Evolutionary conservation across 352 stramenopile species (phyloP).

Genomic region (Thalassiosira gravida): DNA sequence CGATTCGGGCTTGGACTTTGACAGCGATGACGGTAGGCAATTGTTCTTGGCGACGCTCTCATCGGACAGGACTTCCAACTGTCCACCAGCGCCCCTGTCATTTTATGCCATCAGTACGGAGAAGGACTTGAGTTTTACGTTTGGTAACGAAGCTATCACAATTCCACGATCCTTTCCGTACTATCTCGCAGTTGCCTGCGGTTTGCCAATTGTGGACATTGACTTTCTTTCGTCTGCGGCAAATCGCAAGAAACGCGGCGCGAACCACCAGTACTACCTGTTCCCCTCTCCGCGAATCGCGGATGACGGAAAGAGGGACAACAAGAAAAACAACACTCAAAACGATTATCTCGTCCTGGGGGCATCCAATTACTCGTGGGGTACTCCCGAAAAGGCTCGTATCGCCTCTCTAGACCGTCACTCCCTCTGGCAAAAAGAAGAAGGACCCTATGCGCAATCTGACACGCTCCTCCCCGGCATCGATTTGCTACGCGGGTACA

Average conservation of each 20-base stretch:
- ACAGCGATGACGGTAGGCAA: slow-evolving; percentile 32
- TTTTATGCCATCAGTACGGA: slow-evolving; percentile 48
- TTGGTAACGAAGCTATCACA: slow-evolving; percentile 45
- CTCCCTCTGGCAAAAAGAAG: slow-evolving; percentile 26
- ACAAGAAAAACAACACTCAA: slow-evolving; percentile 8
- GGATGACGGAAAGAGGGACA: slow-evolving; percentile 1
- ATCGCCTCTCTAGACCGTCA: slow-evolving; percentile 33
- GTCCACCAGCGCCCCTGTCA: slow-evolving; percentile 15
- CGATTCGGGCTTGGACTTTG: slow-evolving; percentile 49
- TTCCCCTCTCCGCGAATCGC: slow-evolving; percentile 10
- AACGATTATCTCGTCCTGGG: slow-evolving; percentile 40
- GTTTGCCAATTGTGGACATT: slow-evolving; percentile 49
- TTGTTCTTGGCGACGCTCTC: slow-evolving; percentile 39
- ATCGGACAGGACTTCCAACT: slow-evolving; percentile 13
- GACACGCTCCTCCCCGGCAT: slow-evolving; percentile 37
- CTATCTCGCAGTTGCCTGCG: slow-evolving; percentile 52
- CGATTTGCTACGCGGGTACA: slow-evolving; percentile 45
- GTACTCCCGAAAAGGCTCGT: slow-evolving; percentile 37
- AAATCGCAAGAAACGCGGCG: slow-evolving; percentile 24
- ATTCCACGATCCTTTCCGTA: slow-evolving; percentile 54
- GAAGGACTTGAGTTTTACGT: slow-evolving; percentile 30
- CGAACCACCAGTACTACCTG: slow-evolving; percentile 22
- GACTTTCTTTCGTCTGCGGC: slow-evolving; percentile 37
- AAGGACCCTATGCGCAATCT: slow-evolving; percentile 14
- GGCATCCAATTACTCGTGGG: slow-evolving; percentile 44